Percentiles rank a stretch among this genome's conserved stretches.
Conservation (phyloP, 2,329 filamentous ascomycete species). For the Clonostachys sp. region DNA sequence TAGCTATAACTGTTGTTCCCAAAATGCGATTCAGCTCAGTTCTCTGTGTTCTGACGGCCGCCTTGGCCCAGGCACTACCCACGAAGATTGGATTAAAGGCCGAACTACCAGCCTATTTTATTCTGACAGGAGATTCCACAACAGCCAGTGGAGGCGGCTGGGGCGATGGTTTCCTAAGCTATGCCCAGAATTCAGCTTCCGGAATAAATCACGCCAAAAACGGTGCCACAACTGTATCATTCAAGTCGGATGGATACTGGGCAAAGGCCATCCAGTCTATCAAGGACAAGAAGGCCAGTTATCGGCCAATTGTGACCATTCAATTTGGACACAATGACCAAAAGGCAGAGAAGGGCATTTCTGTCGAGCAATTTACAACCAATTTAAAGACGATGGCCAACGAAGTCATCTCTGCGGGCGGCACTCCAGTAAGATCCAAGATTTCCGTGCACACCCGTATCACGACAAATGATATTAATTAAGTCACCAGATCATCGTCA, state of each 20-base stretch:
- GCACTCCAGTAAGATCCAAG: constrained; percentile 27
- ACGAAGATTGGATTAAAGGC: too few species aligned
- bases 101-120: constrained; percentile 16
- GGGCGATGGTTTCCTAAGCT: constrained; percentile 54
- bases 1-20: too few species aligned
- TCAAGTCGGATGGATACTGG: constrained; percentile 48
- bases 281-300: constrained; percentile 24
- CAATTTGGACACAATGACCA: constrained; percentile 62
- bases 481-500: constrained; percentile 36
- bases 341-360: constrained; percentile 40
- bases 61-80: too few species aligned
- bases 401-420: constrained; percentile 36
- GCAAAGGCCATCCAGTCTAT: constrained; percentile 36
- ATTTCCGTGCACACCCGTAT: too few species aligned
- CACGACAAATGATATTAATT: too few species aligned
- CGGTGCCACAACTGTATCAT: constrained; percentile 52
- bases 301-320: constrained; percentile 19
- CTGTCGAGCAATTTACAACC: constrained; percentile 37
- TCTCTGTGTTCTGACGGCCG: too few species aligned
- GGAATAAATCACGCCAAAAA: constrained; percentile 53
- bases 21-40: too few species aligned
- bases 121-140: constrained; percentile 45
- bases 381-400: constrained; percentile 43
- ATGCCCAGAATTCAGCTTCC: constrained; percentile 38
- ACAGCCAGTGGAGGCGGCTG: constrained; percentile 45